These are phyloP conservation scores for Melaleuca alternifolia DNA, from an alignment of 345 rosid genomes.

Conservation along the genomic window DNA sequence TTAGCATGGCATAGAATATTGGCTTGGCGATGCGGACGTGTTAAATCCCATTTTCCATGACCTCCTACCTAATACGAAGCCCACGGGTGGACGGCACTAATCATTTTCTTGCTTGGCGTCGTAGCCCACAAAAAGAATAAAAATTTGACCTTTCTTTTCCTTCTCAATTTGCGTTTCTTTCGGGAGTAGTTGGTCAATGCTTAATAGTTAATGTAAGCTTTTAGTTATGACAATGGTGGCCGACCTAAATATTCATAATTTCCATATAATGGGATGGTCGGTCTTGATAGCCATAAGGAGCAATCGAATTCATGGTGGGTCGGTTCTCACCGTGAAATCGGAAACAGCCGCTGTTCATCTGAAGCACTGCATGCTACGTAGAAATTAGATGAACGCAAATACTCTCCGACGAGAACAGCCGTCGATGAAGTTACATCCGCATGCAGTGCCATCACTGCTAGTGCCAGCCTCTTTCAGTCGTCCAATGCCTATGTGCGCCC, in stretches of 20 bases:
- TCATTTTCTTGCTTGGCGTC: neutral
- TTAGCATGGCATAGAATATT: neutral
- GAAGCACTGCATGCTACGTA: neutral
- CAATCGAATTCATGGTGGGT: fast-evolving
- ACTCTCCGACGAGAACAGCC: neutral
- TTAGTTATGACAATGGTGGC: neutral
- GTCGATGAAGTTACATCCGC: neutral
- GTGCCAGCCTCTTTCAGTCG: neutral
- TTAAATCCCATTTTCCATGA: neutral
- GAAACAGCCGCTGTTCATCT: neutral
- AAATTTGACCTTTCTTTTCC: neutral
- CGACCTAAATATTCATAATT: neutral
- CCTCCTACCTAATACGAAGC: neutral
- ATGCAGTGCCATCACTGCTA: neutral
- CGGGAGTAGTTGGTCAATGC: neutral
- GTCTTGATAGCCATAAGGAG: neutral
- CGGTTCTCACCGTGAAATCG: fast-evolving
- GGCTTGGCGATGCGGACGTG: neutral
- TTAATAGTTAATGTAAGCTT: neutral
- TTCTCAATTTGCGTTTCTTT: neutral
- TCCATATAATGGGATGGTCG: neutral
- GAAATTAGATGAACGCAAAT: neutral
- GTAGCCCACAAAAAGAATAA: neutral
- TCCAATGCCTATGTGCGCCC: neutral
- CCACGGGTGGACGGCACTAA: neutral